A percentile compares a stretch with the other conserved stretches of the same genome.
Conservation (phyloP, 2,329 filamentous ascomycete species). For the Ascosphaera acerosa region DNA sequence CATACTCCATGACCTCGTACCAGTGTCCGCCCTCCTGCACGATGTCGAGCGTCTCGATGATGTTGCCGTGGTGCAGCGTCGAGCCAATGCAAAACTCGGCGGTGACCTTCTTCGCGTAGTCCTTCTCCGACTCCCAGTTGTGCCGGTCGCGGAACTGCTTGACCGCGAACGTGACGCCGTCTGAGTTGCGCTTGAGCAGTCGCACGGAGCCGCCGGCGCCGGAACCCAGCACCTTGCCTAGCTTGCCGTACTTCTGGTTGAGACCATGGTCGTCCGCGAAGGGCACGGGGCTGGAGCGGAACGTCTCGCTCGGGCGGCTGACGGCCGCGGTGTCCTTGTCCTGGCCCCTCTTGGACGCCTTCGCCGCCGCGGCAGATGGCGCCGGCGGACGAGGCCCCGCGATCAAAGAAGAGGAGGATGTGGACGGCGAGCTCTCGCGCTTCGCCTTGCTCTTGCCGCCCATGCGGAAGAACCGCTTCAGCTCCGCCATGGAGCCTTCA, state of each 20-base stretch:
- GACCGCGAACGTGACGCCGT: constrained; percentile 84
- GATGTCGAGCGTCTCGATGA: constrained; percentile 94
- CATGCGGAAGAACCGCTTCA: constrained; percentile 87
- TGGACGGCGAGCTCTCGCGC: constrained; percentile 33
- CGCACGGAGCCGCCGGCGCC: constrained; percentile 87
- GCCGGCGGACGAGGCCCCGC: too few relatives aligned
- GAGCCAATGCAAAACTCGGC: constrained; percentile 97
- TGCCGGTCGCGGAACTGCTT: constrained; percentile 90
- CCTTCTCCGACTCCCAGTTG: constrained; percentile 76
- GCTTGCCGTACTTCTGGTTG: constrained; percentile 78
- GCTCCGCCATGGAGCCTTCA: constrained; percentile 62
- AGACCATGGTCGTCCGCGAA: constrained; percentile 89
- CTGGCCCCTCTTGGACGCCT: too few relatives aligned
- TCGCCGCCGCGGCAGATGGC: too few relatives aligned
- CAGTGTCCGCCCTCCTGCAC: constrained; percentile 81
- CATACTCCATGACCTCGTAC: constrained; percentile 99
- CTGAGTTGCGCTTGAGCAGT: constrained; percentile 77
- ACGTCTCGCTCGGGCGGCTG: neutral
- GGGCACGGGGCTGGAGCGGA: constrained; percentile 32
- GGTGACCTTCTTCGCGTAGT: constrained; percentile 95
- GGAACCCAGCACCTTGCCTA: constrained; percentile 78
- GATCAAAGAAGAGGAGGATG: constrained; percentile 27
- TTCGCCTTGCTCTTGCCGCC: constrained; percentile 40
- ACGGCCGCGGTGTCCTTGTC: neutral
- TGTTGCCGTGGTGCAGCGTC: constrained; percentile 88